Evolutionary conservation across 2,329 filamentous ascomycete species (phyloP), one percentile per base, ranked within the genome.

Genomic region (Aspergillus ruber): DNA sequence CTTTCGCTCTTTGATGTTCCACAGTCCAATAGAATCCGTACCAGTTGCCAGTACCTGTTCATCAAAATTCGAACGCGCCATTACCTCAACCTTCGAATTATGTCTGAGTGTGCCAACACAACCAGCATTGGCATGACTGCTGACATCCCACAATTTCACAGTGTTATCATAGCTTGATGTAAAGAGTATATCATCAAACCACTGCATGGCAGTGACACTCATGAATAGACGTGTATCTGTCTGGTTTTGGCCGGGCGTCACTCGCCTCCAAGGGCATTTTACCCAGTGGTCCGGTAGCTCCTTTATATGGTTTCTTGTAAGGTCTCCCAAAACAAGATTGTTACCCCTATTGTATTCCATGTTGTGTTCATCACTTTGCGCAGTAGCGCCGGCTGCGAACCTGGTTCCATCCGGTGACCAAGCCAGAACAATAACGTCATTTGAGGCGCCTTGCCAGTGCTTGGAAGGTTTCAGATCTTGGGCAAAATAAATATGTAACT

Each of bases 291-390:
- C 73, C 1, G 76, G 71, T 0, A 84, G 59, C 51, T 83, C 80
- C 45, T 70, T 64, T 6, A 83, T 57, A 1, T 55, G 56, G 17
- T 69, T 72, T 1, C 56, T 54, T 1, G 58, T 52, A 3, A 73
- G 51, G 50, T 79, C 66, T 1, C 81, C 81, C 32, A 79, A 59
- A 1, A 83, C 56, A 1, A 83, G 64, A 53, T 83, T 83, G 49
- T 80, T 77, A 0, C 71, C 67, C 35, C 76, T 67, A 49, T 84
- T 84, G 56, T 84, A 84, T 36, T 80, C 74, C 73, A 80, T 78
- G n/a, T 74, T 78, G 41, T 74, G 65, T 3, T 69, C 60, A 53
- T 83, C 80, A 3, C 74, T 74, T 4, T 80, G 73, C 25, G 79
- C 75, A 5, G 79, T 75, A 4, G 79, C 76, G 2, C 80, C 81